phyloP scores from a whole-genome alignment of 805 yeast genomes.

The Monosporozyma yasuniensis region DNA sequence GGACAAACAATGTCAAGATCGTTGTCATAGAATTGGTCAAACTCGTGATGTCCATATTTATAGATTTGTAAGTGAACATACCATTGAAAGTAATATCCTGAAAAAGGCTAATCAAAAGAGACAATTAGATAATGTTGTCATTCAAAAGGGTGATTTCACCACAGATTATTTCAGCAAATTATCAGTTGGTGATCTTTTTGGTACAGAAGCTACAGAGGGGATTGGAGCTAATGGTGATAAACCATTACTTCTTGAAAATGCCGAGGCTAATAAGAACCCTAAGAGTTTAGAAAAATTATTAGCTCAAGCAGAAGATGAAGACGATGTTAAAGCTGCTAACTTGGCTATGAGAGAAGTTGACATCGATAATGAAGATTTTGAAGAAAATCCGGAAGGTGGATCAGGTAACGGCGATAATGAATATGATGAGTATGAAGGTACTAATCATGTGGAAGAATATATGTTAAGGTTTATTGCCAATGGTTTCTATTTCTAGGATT shows the following conservation, averaged over 20 bases:
- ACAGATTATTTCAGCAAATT: conserved; percentile 89
- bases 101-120: conserved; percentile 91
- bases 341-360: conserved; percentile 72
- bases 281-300: conserved; percentile 49
- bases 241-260: conserved; percentile 26
- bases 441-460: conserved; percentile 88
- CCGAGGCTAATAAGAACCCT: conserved; percentile 29
- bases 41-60: conserved; percentile 96
- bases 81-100: conserved; percentile 91
- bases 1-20: conserved; percentile 98
- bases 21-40: conserved; percentile 98
- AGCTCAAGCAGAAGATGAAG: conserved; percentile 94
- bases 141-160: conserved; percentile 96
- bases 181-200: conserved; percentile 77
- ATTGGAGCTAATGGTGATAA: conserved; percentile 32
- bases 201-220: conserved; percentile 34
- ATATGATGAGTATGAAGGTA: conserved; percentile 39
- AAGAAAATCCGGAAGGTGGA: conserved; percentile 32
- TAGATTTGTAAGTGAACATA: conserved; percentile 89
- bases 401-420: conserved; percentile 9
- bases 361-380: conserved; percentile 79
- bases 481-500: conserved; percentile 47
- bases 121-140: conserved; percentile 86
- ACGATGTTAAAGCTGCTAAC: conserved; percentile 80
- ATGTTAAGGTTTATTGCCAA: conserved; percentile 87